A percentile compares a stretch with the other conserved stretches of the same genome.
Conservation (phyloP, 177 flowering plant species). For the Vitis hybrid region DNA sequence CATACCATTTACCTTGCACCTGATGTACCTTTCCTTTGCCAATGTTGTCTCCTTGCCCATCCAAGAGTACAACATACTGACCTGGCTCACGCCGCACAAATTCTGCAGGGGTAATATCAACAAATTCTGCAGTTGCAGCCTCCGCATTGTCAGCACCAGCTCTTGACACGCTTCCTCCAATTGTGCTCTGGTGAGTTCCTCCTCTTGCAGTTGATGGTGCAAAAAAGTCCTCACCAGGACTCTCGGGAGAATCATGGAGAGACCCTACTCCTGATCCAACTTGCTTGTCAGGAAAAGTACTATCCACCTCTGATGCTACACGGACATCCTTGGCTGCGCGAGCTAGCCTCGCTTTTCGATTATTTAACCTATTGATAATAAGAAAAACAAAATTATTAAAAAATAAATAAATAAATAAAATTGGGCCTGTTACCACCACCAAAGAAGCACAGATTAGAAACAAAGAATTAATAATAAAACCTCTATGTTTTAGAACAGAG, state of each 20-base stretch:
- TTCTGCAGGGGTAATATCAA: slow-evolving; percentile 19
- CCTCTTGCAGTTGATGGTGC: slow-evolving; percentile 29
- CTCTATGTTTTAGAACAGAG: not conserved
- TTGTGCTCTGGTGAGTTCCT: slow-evolving; percentile 13
- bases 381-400: not conserved
- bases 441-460: not conserved
- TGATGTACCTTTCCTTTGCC: slow-evolving; percentile 63
- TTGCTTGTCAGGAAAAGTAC: slow-evolving; percentile 47
- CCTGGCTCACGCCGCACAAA: slow-evolving; percentile 46
- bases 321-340: slow-evolving; percentile 78
- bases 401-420: too few relatives aligned
- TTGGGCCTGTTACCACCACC: not conserved
- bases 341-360: slow-evolving; percentile 86
- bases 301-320: slow-evolving; percentile 54
- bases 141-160: slow-evolving; percentile 24
- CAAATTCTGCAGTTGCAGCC: not conserved
- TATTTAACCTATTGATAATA: slow-evolving; percentile 73
- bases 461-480: not conserved
- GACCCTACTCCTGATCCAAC: slow-evolving; percentile 30
- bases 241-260: slow-evolving; percentile 51
- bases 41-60: slow-evolving; percentile 50
- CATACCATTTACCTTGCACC: slow-evolving; percentile 67
- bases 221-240: slow-evolving; percentile 50
- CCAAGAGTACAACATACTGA: slow-evolving; percentile 47
- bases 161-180: slow-evolving; percentile 20